Base-by-base conservation (phyloP, 2,329 filamentous ascomycete species). In the Rhinocladiella mackenziei region DNA sequence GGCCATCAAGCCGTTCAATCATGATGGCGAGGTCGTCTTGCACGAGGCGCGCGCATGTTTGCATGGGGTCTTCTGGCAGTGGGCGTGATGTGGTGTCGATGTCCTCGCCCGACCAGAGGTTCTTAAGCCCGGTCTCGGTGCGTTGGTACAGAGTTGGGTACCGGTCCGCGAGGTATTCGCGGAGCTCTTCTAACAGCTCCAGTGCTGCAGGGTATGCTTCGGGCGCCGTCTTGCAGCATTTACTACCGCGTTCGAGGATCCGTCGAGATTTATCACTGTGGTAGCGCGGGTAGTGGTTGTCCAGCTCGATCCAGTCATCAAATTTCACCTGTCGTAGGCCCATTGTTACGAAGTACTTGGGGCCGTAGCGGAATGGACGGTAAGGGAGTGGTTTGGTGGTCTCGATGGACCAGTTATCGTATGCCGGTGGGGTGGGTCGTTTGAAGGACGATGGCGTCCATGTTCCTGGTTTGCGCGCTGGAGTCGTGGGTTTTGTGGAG, bases 1-100 rank as follows among this genome's bases (percentile, higher is more conserved):
- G 79, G 0, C 86, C 85, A 59, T 94, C 86, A 0, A 72, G 62
- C 14, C 71, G 73, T 64, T 92, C 86, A 55, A 91, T 74, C 86
- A 94, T 91, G 43, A 94, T 77, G 0, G 86, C 86, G 0, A 94
- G 67, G 61, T 94, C 87, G 59, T 94, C 88, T 64, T 92, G 87
- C 2, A 86, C 69, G 14, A 91, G 74, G 1, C 86, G 78, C 0
- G 80, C 84, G 39, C 74, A 79, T 57, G 81, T 85, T 46, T 77
- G 74, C 81, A 94, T 91, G 0, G 87, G 86, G 57, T 92, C 85
- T 65, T 91, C 86, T 1, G 68, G 63, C 4, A 89, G 71, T 0
- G 83, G 83, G 0, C 78, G 70, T 47, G 77, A 70, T 1, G 71
- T 62, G 28, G 85, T 80, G 62, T 89, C 76, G 67, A 92, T 86